Conservation (phyloP, 768 basidiomycete genomes). For the Sistotremastrum niveocremeum region DNA sequence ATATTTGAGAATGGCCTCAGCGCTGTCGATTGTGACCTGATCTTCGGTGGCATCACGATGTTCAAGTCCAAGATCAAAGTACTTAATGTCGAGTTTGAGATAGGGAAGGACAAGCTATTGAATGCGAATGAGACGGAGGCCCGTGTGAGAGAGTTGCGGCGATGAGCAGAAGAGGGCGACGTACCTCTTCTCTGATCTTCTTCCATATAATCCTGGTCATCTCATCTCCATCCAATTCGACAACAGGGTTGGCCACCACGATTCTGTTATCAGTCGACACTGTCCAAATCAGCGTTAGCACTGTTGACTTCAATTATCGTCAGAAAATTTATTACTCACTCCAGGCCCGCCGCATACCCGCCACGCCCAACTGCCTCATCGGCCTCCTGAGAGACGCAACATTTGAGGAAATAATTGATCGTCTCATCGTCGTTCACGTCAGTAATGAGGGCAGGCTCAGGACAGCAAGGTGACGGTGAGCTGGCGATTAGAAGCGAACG, state of each 20-base stretch:
- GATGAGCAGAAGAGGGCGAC: conserved; percentile 11
- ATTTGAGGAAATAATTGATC: too few relatives aligned
- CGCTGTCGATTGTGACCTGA: conserved; percentile 83
- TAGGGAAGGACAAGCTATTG: conserved; percentile 89
- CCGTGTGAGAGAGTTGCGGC: not conserved
- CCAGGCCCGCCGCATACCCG: too few relatives aligned
- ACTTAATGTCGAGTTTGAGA: conserved; percentile 92
- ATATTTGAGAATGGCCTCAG: conserved; percentile 88
- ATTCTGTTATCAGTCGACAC: conserved; percentile 35
- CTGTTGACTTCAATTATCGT: too few relatives aligned
- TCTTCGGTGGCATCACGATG: conserved; percentile 89
- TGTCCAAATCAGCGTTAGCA: not conserved
- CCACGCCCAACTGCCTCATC: too few relatives aligned
- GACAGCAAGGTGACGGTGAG: too few relatives aligned
- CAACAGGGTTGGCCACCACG: conserved; percentile 74
- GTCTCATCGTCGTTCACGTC: too few relatives aligned
- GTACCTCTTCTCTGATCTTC: conserved; percentile 88
- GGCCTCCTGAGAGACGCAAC: too few relatives aligned
- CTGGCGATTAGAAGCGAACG: too few relatives aligned
- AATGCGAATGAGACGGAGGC: not conserved
- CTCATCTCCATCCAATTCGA: conserved; percentile 95
- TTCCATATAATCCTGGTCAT: conserved; percentile 99
- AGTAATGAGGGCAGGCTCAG: too few relatives aligned
- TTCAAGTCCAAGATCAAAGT: conserved; percentile 94
- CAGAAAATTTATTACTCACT: too few relatives aligned